A percentile compares a stretch with the other conserved stretches of the same genome.
phyloP scores from a whole-genome alignment of 2,329 filamentous ascomycete species.

The Akanthomyces lecanii region DNA sequence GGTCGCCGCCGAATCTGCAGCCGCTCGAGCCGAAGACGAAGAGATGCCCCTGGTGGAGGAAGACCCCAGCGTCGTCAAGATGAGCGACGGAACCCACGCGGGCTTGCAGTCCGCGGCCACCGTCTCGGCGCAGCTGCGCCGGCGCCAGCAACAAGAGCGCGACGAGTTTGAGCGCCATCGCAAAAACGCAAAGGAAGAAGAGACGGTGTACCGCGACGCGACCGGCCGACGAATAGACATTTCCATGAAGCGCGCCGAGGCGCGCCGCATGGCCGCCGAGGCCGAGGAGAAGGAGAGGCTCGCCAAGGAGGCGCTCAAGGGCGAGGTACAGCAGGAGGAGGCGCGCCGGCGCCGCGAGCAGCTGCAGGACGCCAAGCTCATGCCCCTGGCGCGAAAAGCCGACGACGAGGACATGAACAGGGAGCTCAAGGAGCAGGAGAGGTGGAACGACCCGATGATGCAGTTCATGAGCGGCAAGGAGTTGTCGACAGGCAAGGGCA shows the following conservation, averaged over 20 bases:
- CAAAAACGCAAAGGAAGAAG: conserved; percentile 52
- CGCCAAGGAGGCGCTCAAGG: conserved; percentile 68
- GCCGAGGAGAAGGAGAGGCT: conserved; percentile 68
- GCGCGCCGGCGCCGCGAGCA: conserved; percentile 60
- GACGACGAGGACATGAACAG: conserved; percentile 85
- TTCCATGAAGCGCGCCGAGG: conserved; percentile 83
- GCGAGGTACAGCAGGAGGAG: conserved; percentile 76
- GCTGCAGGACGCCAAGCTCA: conserved; percentile 74
- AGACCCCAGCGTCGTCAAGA: conserved; percentile 53
- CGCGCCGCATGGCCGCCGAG: conserved; percentile 59
- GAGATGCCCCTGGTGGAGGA: conserved; percentile 45
- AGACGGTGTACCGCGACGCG: conserved; percentile 94
- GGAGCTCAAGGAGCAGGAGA: conserved; percentile 67
- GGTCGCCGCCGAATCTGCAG: conserved; percentile 62
- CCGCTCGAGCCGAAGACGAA: conserved; percentile 44
- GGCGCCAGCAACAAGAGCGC: conserved; percentile 62
- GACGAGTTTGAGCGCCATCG: conserved; percentile 43
- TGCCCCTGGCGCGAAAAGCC: conserved; percentile 73
- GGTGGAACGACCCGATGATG: conserved; percentile 95
- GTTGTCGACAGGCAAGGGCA: conserved; percentile 26
- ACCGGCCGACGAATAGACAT: conserved; percentile 93
- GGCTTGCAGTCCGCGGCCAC: conserved; percentile 81
- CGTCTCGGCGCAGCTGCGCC: conserved; percentile 64
- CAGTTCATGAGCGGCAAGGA: conserved; percentile 62
- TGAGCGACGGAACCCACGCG: conserved; percentile 84